Conservation (phyloP, 164 flowering plant genomes). For the Magnolia sinica region DNA sequence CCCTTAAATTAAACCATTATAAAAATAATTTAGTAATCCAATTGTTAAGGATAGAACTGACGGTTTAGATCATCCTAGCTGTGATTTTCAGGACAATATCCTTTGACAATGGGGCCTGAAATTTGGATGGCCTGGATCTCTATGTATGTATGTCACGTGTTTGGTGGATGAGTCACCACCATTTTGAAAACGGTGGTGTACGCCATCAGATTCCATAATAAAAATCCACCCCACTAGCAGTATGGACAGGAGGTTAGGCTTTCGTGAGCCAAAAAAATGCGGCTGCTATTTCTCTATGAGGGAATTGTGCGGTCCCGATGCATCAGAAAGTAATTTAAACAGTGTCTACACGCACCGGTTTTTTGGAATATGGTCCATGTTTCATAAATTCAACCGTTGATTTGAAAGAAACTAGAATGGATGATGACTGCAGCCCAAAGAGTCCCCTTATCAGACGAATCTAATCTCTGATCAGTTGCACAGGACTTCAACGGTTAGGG, state of each 20-base stretch:
- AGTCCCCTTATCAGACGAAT: too few relatives aligned
- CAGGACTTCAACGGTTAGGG: background rate
- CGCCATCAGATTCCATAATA: slow-evolving; percentile 4
- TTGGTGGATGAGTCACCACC: background rate
- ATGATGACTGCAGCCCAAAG: too few relatives aligned
- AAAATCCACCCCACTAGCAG: slow-evolving; percentile 4
- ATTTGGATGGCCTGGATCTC: too few relatives aligned
- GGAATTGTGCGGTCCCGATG: background rate
- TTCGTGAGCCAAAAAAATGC: slow-evolving; percentile 23
- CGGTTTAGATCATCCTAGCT: too few relatives aligned
- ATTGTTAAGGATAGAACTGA: too few relatives aligned
- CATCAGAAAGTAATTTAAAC: background rate
- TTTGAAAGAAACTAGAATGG: background rate
- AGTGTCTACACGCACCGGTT: background rate
- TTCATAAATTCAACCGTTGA: background rate
- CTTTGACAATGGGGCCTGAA: too few relatives aligned
- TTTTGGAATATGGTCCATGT: background rate
- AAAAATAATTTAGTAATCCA: too few relatives aligned
- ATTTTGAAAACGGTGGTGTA: background rate
- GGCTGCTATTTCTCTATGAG: slow-evolving; percentile 15
- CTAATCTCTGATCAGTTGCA: background rate
- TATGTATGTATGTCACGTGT: background rate
- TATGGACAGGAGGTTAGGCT: background rate
- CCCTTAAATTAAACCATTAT: background rate
- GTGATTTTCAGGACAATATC: too few relatives aligned